These are phyloP conservation scores for Ulvella scutata DNA, from an alignment of 139 green algal species.

Conservation along the genomic window DNA sequence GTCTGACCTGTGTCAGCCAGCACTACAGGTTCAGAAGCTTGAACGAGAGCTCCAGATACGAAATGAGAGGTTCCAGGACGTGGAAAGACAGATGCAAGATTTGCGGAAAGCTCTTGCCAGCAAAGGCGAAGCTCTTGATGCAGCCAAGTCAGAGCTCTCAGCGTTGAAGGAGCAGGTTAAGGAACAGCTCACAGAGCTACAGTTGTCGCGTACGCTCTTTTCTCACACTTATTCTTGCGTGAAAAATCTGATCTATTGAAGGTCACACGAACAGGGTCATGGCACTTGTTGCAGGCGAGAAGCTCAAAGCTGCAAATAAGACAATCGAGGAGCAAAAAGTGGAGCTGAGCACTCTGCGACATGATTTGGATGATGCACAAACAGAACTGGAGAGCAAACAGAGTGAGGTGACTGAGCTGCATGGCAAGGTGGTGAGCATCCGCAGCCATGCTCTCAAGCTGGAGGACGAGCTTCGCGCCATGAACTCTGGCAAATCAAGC, in stretches of 20 bases:
- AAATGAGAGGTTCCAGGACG: background rate
- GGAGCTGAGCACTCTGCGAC: background rate
- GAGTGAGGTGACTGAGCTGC: background rate
- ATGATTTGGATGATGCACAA: background rate
- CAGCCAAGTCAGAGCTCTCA: background rate
- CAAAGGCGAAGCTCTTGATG: constrained; percentile 1
- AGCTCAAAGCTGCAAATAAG: background rate
- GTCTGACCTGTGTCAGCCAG: too few relatives aligned
- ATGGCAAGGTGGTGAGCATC: background rate
- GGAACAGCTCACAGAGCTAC: background rate
- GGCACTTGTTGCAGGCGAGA: background rate
- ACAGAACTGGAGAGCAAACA: background rate
- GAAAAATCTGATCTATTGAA: background rate
- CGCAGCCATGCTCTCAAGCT: constrained; percentile 1
- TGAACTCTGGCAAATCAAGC: background rate
- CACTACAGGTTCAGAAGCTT: background rate
- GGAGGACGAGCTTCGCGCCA: background rate
- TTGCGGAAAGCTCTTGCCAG: background rate
- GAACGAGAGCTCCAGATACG: background rate
- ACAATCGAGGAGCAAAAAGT: background rate
- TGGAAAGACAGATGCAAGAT: background rate
- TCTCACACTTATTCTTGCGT: background rate
- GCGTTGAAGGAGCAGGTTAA: background rate
- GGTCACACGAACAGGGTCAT: background rate
- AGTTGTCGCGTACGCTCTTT: background rate